These are phyloP conservation scores for Arthrobotrys sphaeroides DNA, from an alignment of 2,329 filamentous ascomycete genomes.

Conservation along the genomic window DNA sequence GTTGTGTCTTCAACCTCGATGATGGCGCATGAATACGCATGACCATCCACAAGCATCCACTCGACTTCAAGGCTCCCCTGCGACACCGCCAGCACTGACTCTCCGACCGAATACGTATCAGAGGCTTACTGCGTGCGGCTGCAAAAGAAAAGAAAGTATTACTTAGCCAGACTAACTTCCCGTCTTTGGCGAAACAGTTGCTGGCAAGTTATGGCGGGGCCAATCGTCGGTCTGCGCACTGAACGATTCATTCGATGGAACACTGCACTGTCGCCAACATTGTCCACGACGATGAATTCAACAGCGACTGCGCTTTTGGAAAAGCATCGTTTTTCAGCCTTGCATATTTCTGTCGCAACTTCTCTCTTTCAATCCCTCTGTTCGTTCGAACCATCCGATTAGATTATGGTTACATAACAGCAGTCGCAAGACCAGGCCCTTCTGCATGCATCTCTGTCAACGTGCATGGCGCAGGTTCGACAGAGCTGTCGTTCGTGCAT, in stretches of 20 bases:
- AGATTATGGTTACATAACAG: constrained; percentile 32
- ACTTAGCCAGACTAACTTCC: not conserved
- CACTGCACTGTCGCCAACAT: not conserved
- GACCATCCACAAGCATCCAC: constrained; percentile 2
- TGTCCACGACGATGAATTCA: not conserved
- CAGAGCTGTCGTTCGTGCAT: not conserved
- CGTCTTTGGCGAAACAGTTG: constrained; percentile 21
- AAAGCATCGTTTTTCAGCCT: constrained; percentile 27
- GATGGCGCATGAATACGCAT: constrained; percentile 37
- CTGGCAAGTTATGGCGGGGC: constrained; percentile 2
- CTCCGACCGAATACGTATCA: constrained; percentile 23
- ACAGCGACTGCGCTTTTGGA: constrained; percentile 34
- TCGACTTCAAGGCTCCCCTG: constrained; percentile 32
- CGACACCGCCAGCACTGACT: constrained; percentile 22
- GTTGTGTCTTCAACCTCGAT: not conserved
- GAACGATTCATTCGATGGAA: too few species aligned
- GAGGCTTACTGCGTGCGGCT: not conserved
- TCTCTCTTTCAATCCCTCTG: not conserved
- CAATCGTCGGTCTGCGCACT: too few species aligned
- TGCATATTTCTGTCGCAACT: not conserved
- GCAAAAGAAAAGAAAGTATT: not conserved
- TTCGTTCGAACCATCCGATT: not conserved
- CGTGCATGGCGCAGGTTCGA: constrained; percentile 36
- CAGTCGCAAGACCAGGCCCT: constrained; percentile 6
- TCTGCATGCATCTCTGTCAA: constrained; percentile 31